Conservation (phyloP, 2,329 filamentous ascomycete genomes). For the Penicillium crustosum region DNA sequence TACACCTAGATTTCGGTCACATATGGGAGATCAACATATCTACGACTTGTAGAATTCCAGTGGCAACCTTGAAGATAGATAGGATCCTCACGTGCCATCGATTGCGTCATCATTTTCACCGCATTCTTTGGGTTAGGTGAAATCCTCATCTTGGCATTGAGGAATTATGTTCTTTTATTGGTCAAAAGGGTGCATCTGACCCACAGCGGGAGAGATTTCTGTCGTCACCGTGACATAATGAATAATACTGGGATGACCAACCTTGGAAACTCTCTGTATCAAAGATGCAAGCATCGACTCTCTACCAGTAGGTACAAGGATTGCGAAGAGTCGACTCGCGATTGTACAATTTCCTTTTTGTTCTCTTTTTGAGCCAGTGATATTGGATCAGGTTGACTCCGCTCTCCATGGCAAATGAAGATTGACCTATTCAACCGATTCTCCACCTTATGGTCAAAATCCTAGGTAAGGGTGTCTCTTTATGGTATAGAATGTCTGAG, state of each 20-base stretch:
- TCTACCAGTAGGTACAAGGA: background rate
- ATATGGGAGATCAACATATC: background rate
- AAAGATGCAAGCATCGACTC: conserved; percentile 4
- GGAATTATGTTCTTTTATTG: background rate
- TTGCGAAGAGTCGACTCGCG: background rate
- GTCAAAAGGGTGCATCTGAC: rapidly evolving
- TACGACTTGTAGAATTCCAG: background rate
- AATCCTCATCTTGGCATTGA: background rate
- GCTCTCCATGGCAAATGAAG: background rate
- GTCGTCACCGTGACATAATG: conserved; percentile 15
- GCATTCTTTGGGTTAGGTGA: conserved; percentile 7
- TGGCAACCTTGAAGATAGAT: background rate
- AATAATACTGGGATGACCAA: conserved; percentile 5
- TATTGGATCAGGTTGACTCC: background rate
- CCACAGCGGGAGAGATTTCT: conserved; percentile 10
- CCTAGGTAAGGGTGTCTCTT: background rate
- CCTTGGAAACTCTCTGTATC: background rate
- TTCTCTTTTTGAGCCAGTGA: background rate
- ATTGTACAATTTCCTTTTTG: background rate
- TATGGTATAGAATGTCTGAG: background rate
- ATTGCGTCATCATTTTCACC: conserved; percentile 15
- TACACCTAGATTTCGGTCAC: background rate
- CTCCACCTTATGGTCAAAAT: background rate
- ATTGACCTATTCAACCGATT: background rate
- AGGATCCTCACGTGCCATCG: background rate